Evolutionary conservation across 2,329 filamentous ascomycete species (phyloP).

Genomic region (Beauveria australis): DNA sequence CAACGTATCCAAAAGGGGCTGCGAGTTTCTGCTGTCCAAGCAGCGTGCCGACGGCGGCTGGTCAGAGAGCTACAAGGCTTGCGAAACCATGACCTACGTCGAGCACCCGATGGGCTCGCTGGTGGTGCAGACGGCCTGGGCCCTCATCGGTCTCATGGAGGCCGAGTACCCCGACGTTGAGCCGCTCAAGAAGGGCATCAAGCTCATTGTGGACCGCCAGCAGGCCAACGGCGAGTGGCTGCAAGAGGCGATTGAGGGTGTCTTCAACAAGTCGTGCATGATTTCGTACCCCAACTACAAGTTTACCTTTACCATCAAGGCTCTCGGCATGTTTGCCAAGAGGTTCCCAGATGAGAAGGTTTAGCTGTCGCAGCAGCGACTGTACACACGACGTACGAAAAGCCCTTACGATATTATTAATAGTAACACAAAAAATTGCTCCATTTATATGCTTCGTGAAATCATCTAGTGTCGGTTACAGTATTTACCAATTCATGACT

Average conservation of each 20-base stretch:
- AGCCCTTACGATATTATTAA: neutral
- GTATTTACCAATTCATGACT: neutral
- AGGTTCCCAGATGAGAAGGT: constrained; percentile 60
- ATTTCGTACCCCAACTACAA: constrained; percentile 99
- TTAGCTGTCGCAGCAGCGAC: neutral
- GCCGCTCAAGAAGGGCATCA: constrained; percentile 64
- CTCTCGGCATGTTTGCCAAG: constrained; percentile 77
- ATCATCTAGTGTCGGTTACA: neutral
- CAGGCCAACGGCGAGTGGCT: constrained; percentile 86
- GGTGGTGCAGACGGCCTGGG: constrained; percentile 94
- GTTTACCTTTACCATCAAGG: constrained; percentile 90
- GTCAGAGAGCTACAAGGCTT: constrained; percentile 88
- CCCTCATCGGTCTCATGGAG: constrained; percentile 71
- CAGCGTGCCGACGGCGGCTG: constrained; percentile 88
- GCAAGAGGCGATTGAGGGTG: constrained; percentile 92
- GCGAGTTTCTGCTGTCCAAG: constrained; percentile 75
- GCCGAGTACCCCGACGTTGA: constrained; percentile 70
- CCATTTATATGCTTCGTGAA: constrained; percentile 1
- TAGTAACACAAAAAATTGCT: neutral
- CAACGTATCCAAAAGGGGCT: constrained; percentile 61
- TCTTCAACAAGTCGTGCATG: constrained; percentile 99
- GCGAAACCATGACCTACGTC: constrained; percentile 65
- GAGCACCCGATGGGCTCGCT: constrained; percentile 71
- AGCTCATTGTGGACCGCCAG: constrained; percentile 77
- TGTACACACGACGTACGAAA: neutral